Percentiles rank a stretch among this genome's conserved stretches.
These are phyloP conservation scores for Venturia aucupariae DNA, from an alignment of 2,329 filamentous ascomycete species.

Conservation along the genomic window DNA sequence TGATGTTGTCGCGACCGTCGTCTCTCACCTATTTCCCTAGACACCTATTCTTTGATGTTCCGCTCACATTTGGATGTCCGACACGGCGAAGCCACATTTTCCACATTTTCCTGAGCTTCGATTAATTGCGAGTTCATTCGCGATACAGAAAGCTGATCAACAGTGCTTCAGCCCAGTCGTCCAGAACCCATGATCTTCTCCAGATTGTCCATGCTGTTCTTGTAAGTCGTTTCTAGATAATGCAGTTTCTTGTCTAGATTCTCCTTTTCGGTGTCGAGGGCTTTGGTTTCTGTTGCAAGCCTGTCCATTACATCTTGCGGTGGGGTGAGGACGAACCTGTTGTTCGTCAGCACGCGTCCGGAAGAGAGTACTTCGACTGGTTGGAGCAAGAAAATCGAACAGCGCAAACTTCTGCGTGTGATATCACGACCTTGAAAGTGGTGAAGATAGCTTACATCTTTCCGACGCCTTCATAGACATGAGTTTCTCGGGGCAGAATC, in stretches of 20 bases:
- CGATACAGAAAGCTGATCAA: neutral
- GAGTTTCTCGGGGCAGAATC: conserved; percentile 64
- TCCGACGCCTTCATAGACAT: conserved; percentile 87
- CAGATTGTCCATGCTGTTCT: conserved; percentile 87
- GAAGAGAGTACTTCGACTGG: neutral
- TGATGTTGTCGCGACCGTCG: too few relatives aligned
- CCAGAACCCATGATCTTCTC: conserved; percentile 61
- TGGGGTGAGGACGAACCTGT: conserved; percentile 79
- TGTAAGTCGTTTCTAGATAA: conserved; percentile 89
- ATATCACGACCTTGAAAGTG: neutral
- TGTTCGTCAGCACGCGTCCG: neutral
- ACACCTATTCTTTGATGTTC: too few relatives aligned
- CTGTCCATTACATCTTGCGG: conserved; percentile 65
- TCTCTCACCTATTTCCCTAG: too few relatives aligned
- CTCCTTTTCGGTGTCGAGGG: conserved; percentile 67
- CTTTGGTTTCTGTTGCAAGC: conserved; percentile 63
- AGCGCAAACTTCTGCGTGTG: neutral
- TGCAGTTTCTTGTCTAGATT: conserved; percentile 80
- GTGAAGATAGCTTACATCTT: conserved; percentile 64
- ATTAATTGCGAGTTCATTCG: neutral
- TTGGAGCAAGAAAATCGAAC: neutral
- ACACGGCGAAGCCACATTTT: neutral
- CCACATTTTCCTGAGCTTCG: neutral
- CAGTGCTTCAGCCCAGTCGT: neutral
- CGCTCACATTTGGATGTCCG: too few relatives aligned